A percentile compares a stretch with the other conserved stretches of the same genome.
Evolutionary conservation across 805 yeast species (phyloP).

Genomic region (Kuraishia floccosa): DNA sequence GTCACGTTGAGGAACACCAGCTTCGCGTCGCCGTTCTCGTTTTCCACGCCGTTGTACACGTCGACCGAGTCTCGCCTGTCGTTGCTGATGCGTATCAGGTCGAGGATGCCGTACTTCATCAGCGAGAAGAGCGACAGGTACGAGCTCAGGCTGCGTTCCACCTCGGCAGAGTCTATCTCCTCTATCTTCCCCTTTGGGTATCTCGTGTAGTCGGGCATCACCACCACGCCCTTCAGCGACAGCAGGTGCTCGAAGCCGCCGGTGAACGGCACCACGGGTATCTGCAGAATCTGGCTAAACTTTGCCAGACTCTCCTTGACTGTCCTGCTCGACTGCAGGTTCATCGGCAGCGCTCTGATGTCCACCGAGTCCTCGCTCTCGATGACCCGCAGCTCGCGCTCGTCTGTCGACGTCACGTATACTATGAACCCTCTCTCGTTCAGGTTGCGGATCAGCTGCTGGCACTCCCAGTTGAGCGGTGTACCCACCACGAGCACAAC

Average conservation of each 20-base stretch:
- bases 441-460: conserved; percentile 60
- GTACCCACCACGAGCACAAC: conserved; percentile 70
- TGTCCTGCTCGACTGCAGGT: conserved; percentile 26
- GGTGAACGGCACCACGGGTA: conserved; percentile 47
- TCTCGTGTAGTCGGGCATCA: conserved; percentile 47
- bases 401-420: conserved; percentile 61
- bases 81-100: conserved; percentile 17
- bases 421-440: conserved; percentile 76
- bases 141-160: conserved; percentile 12
- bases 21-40: conserved; percentile 13
- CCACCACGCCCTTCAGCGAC: conserved; percentile 50
- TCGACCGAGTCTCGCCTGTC: conserved; percentile 11
- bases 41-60: conserved; percentile 8
- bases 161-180: conserved; percentile 16
- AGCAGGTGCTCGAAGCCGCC: conserved; percentile 45
- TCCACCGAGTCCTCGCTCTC: conserved; percentile 57
- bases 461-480: conserved; percentile 62
- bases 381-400: conserved; percentile 39
- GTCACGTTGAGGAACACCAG: conserved; percentile 19
- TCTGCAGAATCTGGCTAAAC: conserved; percentile 34
- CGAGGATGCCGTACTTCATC: conserved; percentile 16
- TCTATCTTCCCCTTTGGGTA: conserved; percentile 18
- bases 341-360: conserved; percentile 52
- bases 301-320: conserved; percentile 36
- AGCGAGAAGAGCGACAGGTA: conserved; percentile 14